A percentile compares a stretch with the other conserved stretches of the same genome.
Conservation (phyloP, 352 stramenopile genomes). For the Phytophthora cactorum region DNA sequence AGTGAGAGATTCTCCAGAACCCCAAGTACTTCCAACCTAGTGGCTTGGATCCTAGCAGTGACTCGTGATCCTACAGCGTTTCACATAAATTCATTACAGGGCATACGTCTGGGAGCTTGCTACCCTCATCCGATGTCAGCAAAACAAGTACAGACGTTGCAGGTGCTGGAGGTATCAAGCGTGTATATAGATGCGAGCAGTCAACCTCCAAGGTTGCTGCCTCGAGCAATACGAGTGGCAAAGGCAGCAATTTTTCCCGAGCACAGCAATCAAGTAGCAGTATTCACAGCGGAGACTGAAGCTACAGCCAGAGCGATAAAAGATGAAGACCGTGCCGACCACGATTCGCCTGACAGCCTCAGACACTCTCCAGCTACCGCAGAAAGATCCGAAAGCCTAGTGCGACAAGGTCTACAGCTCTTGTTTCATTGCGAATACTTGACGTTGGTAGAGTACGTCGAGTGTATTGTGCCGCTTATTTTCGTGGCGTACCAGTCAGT, state of each 20-base stretch:
- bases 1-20: neutral
- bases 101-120: slow-evolving; percentile 11
- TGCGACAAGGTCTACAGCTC: slow-evolving; percentile 20
- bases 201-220: neutral
- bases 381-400: neutral
- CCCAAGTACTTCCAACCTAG: neutral
- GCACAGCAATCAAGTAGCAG: neutral
- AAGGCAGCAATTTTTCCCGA: neutral
- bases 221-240: neutral
- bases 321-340: neutral
- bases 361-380: neutral
- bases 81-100: slow-evolving; percentile 1
- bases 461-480: slow-evolving; percentile 36
- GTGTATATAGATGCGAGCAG: neutral
- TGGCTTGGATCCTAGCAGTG: neutral
- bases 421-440: slow-evolving; percentile 39
- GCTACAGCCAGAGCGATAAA: neutral
- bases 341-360: neutral
- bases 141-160: neutral
- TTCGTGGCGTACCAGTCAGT: slow-evolving; percentile 36
- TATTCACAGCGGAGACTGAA: neutral
- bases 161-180: neutral
- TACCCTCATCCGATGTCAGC: slow-evolving; percentile 7
- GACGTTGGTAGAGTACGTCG: slow-evolving; percentile 38
- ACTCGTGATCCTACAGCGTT: slow-evolving; percentile 1